phyloP scores from a whole-genome alignment of 2,329 filamentous ascomycete genomes.

The Tolypocladium inflatum region DNA sequence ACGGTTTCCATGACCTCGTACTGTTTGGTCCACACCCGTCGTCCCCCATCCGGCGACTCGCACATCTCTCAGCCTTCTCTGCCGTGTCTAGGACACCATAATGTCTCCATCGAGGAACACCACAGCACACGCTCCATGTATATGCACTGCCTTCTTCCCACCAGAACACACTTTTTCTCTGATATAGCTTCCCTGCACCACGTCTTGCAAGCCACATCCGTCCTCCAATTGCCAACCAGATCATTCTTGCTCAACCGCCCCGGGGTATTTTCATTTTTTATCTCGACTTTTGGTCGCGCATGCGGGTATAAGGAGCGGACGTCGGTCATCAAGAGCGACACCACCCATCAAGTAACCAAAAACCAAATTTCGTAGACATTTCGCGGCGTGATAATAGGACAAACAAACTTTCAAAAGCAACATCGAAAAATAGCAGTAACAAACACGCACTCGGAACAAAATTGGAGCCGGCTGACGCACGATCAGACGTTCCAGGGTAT shows the following conservation, averaged over 20 bases:
- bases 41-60: neutral
- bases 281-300: conserved; percentile 19
- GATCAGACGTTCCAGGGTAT: conserved; percentile 34
- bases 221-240: conserved; percentile 7
- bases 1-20: neutral
- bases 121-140: neutral
- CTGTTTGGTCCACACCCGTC: neutral
- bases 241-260: conserved; percentile 13
- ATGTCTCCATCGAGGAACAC: neutral
- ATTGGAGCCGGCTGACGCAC: conserved; percentile 7
- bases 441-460: conserved; percentile 7
- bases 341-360: conserved; percentile 10
- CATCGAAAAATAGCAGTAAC: conserved; percentile 11
- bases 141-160: neutral
- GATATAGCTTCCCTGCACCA: neutral
- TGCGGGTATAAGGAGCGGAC: conserved; percentile 25
- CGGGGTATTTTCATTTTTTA: conserved; percentile 23
- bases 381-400: conserved; percentile 3
- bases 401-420: conserved; percentile 6
- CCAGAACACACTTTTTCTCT: neutral
- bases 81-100: neutral
- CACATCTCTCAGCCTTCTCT: neutral
- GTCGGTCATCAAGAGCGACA: conserved; percentile 23
- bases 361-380: conserved; percentile 6
- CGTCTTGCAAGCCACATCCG: neutral